phyloP scores from a whole-genome alignment of 495 filamentous ascomycete species.

The Daldinia caldariorum region DNA sequence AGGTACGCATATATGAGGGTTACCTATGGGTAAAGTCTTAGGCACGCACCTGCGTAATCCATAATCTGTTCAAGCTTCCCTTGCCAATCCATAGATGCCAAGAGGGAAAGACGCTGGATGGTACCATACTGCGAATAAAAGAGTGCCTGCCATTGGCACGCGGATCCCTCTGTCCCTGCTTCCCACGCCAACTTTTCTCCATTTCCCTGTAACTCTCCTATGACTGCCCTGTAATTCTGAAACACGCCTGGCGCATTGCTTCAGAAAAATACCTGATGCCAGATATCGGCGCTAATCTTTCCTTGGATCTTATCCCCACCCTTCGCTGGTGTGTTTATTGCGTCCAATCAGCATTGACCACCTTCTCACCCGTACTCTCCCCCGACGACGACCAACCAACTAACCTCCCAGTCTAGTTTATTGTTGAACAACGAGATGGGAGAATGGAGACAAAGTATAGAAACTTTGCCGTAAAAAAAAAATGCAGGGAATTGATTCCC shows the following conservation, averaged over 20 bases:
- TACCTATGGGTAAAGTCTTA: background rate
- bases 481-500: slow-evolving; percentile 28
- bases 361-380: slow-evolving; percentile 5
- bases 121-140: slow-evolving; percentile 1
- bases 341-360: slow-evolving; percentile 30
- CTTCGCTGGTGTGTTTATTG: slow-evolving; percentile 21
- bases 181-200: slow-evolving; percentile 38
- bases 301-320: slow-evolving; percentile 31
- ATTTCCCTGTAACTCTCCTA: background rate
- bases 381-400: slow-evolving; percentile 8
- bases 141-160: slow-evolving; percentile 32
- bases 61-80: slow-evolving; percentile 22
- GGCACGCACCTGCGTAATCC: slow-evolving; percentile 32
- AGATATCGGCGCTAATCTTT: slow-evolving; percentile 46
- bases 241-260: slow-evolving; percentile 50
- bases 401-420: slow-evolving; percentile 2
- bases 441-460: slow-evolving; percentile 11
- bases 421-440: slow-evolving; percentile 13
- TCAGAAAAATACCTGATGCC: slow-evolving; percentile 45
- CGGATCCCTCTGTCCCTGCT: slow-evolving; percentile 39
- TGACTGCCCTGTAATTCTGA: slow-evolving; percentile 43
- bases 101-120: slow-evolving; percentile 33
- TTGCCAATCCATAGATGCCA: slow-evolving; percentile 27
- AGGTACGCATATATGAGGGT: slow-evolving; percentile 21
- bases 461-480: slow-evolving; percentile 5